Evolutionary conservation across 176 grass and related monocot genomes (phyloP).

Genomic region (Metroxylon sagu): DNA sequence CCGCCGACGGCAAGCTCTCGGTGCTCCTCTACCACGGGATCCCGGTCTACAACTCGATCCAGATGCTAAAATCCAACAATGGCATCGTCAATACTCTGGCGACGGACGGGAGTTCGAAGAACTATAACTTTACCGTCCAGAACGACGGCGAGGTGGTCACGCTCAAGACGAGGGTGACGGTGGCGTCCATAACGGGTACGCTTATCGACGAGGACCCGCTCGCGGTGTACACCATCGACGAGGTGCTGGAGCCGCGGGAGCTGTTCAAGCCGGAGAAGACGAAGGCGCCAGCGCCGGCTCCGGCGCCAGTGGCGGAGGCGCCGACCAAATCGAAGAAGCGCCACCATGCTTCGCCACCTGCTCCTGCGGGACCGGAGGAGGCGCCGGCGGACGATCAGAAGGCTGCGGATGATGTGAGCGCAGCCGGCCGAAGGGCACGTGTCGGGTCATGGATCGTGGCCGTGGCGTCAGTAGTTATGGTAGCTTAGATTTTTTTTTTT

Average conservation of each 20-base stretch:
- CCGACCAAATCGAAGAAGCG: slow-evolving; percentile 15
- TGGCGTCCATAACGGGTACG: slow-evolving; percentile 30
- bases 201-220: slow-evolving; percentile 60
- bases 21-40: slow-evolving; percentile 9
- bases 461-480: neutral
- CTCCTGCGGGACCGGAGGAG: slow-evolving; percentile 17
- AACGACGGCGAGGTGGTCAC: slow-evolving; percentile 62
- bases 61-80: slow-evolving; percentile 2
- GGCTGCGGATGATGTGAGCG: slow-evolving; percentile 27
- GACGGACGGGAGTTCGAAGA: slow-evolving; percentile 18
- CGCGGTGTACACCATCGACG: slow-evolving; percentile 49
- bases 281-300: slow-evolving; percentile 26
- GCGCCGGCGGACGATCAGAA: slow-evolving; percentile 38
- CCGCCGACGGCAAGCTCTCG: slow-evolving; percentile 1
- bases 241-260: slow-evolving; percentile 55
- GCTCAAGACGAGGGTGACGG: slow-evolving; percentile 34
- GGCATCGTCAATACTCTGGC: slow-evolving; percentile 3
- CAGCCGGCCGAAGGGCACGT: neutral
- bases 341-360: slow-evolving; percentile 32
- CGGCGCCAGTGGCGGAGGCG: slow-evolving; percentile 28
- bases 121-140: slow-evolving; percentile 86
- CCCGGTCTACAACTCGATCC: neutral
- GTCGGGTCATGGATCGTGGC: slow-evolving; percentile 22
- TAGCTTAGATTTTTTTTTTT: slow-evolving; percentile 21
- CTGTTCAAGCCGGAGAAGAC: slow-evolving; percentile 45